Evolutionary conservation across 805 yeast genomes (phyloP), one percentile per base, ranked within the genome.

Genomic region (Suhomyces sp.): DNA sequence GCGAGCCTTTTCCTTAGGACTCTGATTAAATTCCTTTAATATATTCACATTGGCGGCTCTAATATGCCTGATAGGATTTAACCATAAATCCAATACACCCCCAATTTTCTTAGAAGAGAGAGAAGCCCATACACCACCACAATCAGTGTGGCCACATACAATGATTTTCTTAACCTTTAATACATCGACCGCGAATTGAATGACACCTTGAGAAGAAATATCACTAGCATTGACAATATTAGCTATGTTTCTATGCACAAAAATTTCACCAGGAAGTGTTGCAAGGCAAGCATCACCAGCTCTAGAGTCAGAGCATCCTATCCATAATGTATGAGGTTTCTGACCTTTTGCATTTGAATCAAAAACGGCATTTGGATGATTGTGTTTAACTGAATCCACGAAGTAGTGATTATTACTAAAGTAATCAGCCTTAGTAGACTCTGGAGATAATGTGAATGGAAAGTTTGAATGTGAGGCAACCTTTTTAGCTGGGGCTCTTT

Each of bases 241-340:
- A 31, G 95, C 96, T 40, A 90, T 85, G 51, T 88, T 88, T 55
- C 96, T 77, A 55, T 85, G 85, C 3, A 88, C 83, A 65, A 90
- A 90, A 5, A 88, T 76, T 58, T 90, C 96, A 33, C 98, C 98
- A 1, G 96, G 96, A 16, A 79, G 65, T n/a, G 88, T 78, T 5
- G 81, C 69, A 17, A 88, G 70, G 36, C 87, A 79, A 27, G 74
- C 70, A 55, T 90, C 97, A 45, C 88, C 84, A 38, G 86, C 83
- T 49, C 98, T 78, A 2, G 96, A 86, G 58, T 90, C 98, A 3
- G 95, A 81, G 56, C 98, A 90, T 3, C 96, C 95, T 41, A 90
- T 83, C 90, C 96, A 88, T 31, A 91, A 64, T 4, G 96, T 87
- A 60, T 87, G 93, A 13, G 98, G 98, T n/a, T 77, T 56, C 62